Conservation (phyloP, 106 monocot species). For the Dendrobium officinale region DNA sequence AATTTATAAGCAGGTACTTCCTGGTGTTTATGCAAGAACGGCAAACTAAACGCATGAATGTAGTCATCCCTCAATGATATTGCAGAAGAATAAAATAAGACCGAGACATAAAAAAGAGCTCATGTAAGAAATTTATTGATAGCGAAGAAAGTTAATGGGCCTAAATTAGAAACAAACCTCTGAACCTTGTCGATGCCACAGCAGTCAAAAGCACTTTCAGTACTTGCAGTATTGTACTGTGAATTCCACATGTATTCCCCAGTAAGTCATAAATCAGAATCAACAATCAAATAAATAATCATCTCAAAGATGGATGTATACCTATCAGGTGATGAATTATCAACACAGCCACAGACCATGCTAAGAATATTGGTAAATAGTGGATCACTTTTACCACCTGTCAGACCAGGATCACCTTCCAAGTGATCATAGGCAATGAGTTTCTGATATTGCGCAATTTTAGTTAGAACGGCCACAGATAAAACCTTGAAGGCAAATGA, state of each 20-base stretch:
- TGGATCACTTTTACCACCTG: slow-evolving; percentile 64
- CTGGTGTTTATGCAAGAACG: background rate
- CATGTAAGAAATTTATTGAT: background rate
- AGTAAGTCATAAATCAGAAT: slow-evolving; percentile 5
- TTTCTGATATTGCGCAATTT: slow-evolving; percentile 50
- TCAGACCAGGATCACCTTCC: slow-evolving; percentile 94
- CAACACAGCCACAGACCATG: slow-evolving; percentile 84
- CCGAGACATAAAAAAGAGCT: background rate
- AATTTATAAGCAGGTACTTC: background rate
- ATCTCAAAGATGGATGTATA: slow-evolving; percentile 15
- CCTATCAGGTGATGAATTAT: slow-evolving; percentile 90
- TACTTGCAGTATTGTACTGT: slow-evolving; percentile 90
- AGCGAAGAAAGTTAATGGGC: background rate
- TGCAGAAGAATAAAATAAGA: background rate
- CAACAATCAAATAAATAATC: slow-evolving; percentile 5
- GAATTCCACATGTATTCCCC: slow-evolving; percentile 10
- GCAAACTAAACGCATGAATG: background rate
- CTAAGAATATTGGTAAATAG: slow-evolving; percentile 78
- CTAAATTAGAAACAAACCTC: slow-evolving; percentile 43
- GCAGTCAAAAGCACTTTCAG: slow-evolving; percentile 95
- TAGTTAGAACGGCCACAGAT: slow-evolving; percentile 4
- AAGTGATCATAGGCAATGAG: slow-evolving; percentile 98
- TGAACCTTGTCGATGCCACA: slow-evolving; percentile 86
- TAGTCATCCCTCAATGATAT: background rate
- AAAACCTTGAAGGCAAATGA: background rate